Conservation (phyloP, 805 yeast species). For the Metschnikowia cubensis region DNA sequence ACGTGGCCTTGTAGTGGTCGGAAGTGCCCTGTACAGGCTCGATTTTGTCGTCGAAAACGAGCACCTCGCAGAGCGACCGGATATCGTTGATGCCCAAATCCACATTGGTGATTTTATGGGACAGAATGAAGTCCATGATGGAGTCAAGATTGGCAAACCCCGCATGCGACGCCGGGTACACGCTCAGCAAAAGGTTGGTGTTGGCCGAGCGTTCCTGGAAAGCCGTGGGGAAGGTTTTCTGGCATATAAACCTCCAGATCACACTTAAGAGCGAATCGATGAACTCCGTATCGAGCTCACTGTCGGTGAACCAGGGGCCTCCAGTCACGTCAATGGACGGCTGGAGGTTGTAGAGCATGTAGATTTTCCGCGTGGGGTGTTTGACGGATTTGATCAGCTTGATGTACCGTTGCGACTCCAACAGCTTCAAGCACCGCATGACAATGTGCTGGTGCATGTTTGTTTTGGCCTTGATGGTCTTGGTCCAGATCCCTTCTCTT, state of each 20-base stretch:
- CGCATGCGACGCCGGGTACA: slow-evolving; percentile 55
- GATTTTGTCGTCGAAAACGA: slow-evolving; percentile 80
- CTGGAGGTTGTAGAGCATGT: slow-evolving; percentile 89
- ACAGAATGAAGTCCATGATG: slow-evolving; percentile 68
- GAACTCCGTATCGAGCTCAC: slow-evolving; percentile 90
- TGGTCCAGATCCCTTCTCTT: slow-evolving; percentile 95
- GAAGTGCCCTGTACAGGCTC: slow-evolving; percentile 55
- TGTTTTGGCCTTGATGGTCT: slow-evolving; percentile 82
- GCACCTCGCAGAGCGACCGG: slow-evolving; percentile 79
- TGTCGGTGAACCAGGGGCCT: slow-evolving; percentile 98
- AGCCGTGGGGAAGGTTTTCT: slow-evolving; percentile 71
- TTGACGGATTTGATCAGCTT: slow-evolving; percentile 89
- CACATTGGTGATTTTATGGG: slow-evolving; percentile 73
- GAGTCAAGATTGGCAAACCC: slow-evolving; percentile 69
- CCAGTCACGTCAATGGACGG: slow-evolving; percentile 97
- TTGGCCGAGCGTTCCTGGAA: slow-evolving; percentile 42
- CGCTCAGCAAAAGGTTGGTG: slow-evolving; percentile 41
- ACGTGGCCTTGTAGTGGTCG: slow-evolving; percentile 72
- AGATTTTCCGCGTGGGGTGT: slow-evolving; percentile 90
- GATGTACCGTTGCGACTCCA: slow-evolving; percentile 78
- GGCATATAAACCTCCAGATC: slow-evolving; percentile 82
- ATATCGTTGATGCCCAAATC: slow-evolving; percentile 74
- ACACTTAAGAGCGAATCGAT: slow-evolving; percentile 79
- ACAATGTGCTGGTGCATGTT: slow-evolving; percentile 92
- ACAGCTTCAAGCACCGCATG: slow-evolving; percentile 68